Evolutionary conservation across 2,329 filamentous ascomycete species (phyloP), one percentile per base, ranked within the genome.

Genomic region (Hypoxylon sp.): DNA sequence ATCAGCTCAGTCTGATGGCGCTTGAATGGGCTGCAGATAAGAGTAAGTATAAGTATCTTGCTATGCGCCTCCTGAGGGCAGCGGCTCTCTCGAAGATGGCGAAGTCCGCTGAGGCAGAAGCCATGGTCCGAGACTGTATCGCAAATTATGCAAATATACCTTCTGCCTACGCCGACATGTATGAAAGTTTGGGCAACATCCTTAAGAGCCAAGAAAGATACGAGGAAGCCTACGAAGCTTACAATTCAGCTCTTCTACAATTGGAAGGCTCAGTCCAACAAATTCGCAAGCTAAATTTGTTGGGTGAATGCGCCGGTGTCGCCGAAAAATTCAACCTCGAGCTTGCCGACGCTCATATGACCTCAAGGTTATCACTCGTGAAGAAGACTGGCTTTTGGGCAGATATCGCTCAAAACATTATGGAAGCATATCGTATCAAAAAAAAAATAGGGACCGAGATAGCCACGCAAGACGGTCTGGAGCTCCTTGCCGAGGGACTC

Each of bases 221-320:
- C 12, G 52, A 63, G 4, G 60, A 63, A 48, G 53, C 60, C 20
- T 63, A 57, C n/a, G 46, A 52, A 52, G 46, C 40, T n/a, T 48
- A 40, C 18, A 63, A 49, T 24, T 11, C 3, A 5, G 53, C 30
- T 4, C 53, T 57, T 51, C 12, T 56, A 33, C 46, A 40, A 18
- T 1, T n/a, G 1, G 20, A 32, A 6, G 38, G 48, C 11, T 2
- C 24, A 1, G 9, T 16, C 1, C 6, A 48, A 26, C 24, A 18
- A 26, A 32, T 9, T 20, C 0, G 11, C 2, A 52, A 3, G 8
- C 22, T 62, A 14, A 14, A 12, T 8, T 7, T 62, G 2, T 28
- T 63, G 5, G 2, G 24, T 7, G 0, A 3, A 9, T 57, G 52
- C 36, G 59, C 38, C 36, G 1, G 1, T 6, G 46, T 24, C 4